Conservation (phyloP, 23 red algal genomes). For the Chondrus crispus region DNA sequence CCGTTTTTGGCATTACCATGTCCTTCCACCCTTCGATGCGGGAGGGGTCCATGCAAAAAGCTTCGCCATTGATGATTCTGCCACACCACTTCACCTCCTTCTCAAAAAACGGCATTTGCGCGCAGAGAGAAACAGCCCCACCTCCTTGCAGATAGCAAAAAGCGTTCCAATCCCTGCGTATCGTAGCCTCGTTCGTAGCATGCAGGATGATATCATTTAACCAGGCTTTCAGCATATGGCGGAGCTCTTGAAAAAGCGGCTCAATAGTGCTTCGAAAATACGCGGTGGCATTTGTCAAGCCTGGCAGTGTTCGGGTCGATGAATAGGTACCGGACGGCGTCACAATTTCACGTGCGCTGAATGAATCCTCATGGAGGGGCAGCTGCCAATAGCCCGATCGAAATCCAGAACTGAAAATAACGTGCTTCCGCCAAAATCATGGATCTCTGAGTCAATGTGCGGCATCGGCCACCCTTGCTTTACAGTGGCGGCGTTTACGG, state of each 20-base stretch:
- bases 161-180: neutral
- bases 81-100: slow-evolving; percentile 24
- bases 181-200: neutral
- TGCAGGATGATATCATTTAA: slow-evolving; percentile 23
- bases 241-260: neutral
- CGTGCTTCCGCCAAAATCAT: neutral
- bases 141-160: slow-evolving; percentile 10
- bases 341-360: neutral
- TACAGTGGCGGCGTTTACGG: neutral
- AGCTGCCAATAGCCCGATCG: neutral
- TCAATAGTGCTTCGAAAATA: neutral
- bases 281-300: neutral
- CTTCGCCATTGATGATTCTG: slow-evolving; percentile 2
- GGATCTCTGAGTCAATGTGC: neutral
- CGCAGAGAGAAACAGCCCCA: neutral
- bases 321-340: neutral
- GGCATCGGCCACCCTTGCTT: slow-evolving; percentile 2
- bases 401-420: neutral
- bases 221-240: neutral
- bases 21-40: neutral
- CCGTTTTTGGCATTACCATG: neutral
- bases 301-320: neutral
- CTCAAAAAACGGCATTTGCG: neutral
- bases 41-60: neutral
- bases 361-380: neutral